Percentiles rank a stretch among this genome's conserved stretches.
Conservation (phyloP, 176 grass and related monocot genomes). For the Poa pratensis region DNA sequence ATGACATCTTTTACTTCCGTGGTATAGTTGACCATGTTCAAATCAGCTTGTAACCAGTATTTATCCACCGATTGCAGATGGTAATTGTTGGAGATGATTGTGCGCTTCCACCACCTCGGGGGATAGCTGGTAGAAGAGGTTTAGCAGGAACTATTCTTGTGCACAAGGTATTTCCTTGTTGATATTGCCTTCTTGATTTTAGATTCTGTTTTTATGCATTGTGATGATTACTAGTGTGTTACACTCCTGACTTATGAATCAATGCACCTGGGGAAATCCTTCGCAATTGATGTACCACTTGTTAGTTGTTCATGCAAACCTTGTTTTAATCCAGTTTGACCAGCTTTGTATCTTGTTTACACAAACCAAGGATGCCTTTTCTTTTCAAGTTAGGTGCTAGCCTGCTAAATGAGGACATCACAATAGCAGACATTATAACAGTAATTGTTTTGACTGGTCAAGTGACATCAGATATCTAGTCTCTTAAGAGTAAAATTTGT, state of each 20-base stretch:
- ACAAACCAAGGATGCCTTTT: no score
- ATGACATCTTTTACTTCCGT: constrained; percentile 10
- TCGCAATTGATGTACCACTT: neutral
- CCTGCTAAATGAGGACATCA: no score
- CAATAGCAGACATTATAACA: no score
- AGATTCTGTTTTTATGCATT: constrained; percentile 5
- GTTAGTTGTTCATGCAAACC: no score
- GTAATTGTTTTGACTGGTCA: no score
- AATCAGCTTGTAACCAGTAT: constrained; percentile 37
- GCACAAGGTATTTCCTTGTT: constrained; percentile 74
- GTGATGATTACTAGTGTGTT: neutral
- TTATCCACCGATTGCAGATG: constrained; percentile 63
- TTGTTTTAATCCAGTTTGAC: no score
- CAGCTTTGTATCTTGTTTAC: no score
- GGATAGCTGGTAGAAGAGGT: constrained; percentile 97
- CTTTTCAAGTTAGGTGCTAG: no score
- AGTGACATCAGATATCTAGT: neutral
- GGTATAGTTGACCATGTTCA: neutral
- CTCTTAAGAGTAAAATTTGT: constrained; percentile 19
- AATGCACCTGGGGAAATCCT: neutral
- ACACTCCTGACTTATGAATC: neutral
- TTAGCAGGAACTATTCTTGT: constrained; percentile 94
- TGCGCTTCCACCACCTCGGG: constrained; percentile 89
- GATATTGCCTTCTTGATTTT: constrained; percentile 31
- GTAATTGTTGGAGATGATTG: constrained; percentile 99